These are phyloP conservation scores for Peronospora farinosa DNA, from an alignment of 352 stramenopile species.

Conservation along the genomic window DNA sequence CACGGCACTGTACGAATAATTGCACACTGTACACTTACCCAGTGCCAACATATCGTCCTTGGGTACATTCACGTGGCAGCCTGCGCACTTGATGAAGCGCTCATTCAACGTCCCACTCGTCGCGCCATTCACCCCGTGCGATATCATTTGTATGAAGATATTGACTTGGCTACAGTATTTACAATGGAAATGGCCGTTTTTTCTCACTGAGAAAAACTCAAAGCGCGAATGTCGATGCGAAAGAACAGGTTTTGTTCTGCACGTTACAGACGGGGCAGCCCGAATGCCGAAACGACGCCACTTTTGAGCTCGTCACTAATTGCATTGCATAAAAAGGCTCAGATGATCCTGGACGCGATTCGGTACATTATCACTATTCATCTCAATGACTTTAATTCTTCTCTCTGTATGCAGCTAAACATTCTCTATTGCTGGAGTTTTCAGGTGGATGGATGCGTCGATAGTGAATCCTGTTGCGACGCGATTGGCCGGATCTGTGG, in stretches of 20 bases:
- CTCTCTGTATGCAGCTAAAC: neutral
- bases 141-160: constrained; percentile 24
- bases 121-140: constrained; percentile 47
- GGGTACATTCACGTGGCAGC: constrained; percentile 70
- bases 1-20: constrained; percentile 34
- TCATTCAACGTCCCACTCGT: constrained; percentile 53
- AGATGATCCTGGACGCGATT: constrained; percentile 43
- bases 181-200: neutral
- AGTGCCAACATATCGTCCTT: constrained; percentile 69
- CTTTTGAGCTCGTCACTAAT: constrained; percentile 12
- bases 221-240: constrained; percentile 9
- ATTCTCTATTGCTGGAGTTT: neutral
- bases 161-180: constrained; percentile 1
- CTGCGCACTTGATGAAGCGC: constrained; percentile 74
- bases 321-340: constrained; percentile 1
- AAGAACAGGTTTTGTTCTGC: constrained; percentile 9
- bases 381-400: neutral
- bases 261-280: constrained; percentile 9
- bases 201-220: constrained; percentile 11
- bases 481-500: constrained; percentile 56
- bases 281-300: too few relatives aligned
- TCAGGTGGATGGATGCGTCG: constrained; percentile 52
- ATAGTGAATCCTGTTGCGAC: constrained; percentile 53
- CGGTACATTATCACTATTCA: constrained; percentile 23
- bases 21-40: constrained; percentile 57